Percentiles rank a stretch among this genome's conserved stretches.
Conservation (phyloP, 176 grass and related monocot genomes). For the Hordeum marinum region DNA sequence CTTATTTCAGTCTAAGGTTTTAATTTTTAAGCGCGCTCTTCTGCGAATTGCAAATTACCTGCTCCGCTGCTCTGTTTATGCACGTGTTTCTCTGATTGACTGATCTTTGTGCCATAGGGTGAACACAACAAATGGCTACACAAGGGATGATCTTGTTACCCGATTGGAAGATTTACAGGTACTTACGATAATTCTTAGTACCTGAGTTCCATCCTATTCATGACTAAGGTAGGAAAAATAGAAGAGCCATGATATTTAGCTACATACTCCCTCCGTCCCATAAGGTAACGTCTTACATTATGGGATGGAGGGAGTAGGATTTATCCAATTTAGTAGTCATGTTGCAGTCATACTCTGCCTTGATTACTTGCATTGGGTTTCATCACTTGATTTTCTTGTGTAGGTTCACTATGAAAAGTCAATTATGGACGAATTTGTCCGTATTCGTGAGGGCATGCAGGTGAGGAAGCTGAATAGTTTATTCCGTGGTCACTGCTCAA, state of each 20-base stretch:
- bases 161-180: slow-evolving; percentile 77
- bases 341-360: neutral
- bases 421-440: slow-evolving; percentile 73
- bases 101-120: slow-evolving; percentile 53
- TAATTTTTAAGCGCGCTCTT: slow-evolving; percentile 7
- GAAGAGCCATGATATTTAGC: slow-evolving; percentile 8
- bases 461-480: slow-evolving; percentile 33
- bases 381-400: slow-evolving; percentile 20
- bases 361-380: slow-evolving; percentile 27
- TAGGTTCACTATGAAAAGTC: slow-evolving; percentile 81
- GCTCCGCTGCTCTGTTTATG: neutral
- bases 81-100: slow-evolving; percentile 19
- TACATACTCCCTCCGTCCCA: neutral
- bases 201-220: neutral
- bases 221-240: neutral
- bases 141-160: slow-evolving; percentile 62
- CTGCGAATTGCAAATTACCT: slow-evolving; percentile 8
- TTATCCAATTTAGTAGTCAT: slow-evolving; percentile 9
- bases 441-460: slow-evolving; percentile 81
- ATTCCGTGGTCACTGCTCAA: neutral
- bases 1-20: slow-evolving; percentile 86
- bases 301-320: neutral
- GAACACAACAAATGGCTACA: slow-evolving; percentile 79
- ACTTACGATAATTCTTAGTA: slow-evolving; percentile 30
- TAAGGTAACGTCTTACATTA: too few species aligned